phyloP scores from a whole-genome alignment of 2,329 filamentous ascomycete species.

The Dactylellina sp. region DNA sequence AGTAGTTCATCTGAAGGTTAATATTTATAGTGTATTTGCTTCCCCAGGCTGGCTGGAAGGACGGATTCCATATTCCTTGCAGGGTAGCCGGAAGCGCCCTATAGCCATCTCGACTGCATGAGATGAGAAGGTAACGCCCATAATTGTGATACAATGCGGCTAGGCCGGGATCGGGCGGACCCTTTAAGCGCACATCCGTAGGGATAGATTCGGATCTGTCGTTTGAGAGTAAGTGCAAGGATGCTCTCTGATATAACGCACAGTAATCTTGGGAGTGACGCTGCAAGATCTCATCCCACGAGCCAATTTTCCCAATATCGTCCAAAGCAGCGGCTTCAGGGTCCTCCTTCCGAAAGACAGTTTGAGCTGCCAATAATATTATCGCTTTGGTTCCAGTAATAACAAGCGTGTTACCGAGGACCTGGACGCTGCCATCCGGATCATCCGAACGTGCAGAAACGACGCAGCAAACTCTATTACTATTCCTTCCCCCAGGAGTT shows the following conservation, averaged over 20 bases:
- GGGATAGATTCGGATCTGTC: constrained; percentile 12
- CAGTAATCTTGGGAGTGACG: constrained; percentile 62
- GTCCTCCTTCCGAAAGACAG: constrained; percentile 63
- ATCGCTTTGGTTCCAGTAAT: constrained; percentile 63
- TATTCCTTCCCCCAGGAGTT: constrained; percentile 63
- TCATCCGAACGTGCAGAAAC: constrained; percentile 61
- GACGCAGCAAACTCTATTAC: constrained; percentile 62
- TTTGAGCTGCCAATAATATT: constrained; percentile 64
- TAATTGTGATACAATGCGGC: constrained; percentile 63
- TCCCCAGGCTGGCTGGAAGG: constrained; percentile 66
- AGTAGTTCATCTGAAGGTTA: constrained; percentile 70
- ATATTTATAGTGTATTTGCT: constrained; percentile 69
- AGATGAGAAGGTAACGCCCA: constrained; percentile 64
- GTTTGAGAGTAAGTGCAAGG: constrained; percentile 60
- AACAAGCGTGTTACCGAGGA: constrained; percentile 63
- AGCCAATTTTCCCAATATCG: constrained; percentile 57
- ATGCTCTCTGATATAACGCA: constrained; percentile 61
- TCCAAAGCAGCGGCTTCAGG: constrained; percentile 60
- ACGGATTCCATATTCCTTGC: constrained; percentile 66
- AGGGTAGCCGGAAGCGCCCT: constrained; percentile 65
- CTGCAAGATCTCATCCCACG: constrained; percentile 59
- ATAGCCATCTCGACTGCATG: constrained; percentile 61
- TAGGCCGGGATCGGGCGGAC: constrained; percentile 58
- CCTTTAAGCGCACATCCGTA: constrained; percentile 59
- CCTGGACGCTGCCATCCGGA: constrained; percentile 60